Evolutionary conservation across 306 rosid species (phyloP).

Genomic region (Ziziphus jujuba): DNA sequence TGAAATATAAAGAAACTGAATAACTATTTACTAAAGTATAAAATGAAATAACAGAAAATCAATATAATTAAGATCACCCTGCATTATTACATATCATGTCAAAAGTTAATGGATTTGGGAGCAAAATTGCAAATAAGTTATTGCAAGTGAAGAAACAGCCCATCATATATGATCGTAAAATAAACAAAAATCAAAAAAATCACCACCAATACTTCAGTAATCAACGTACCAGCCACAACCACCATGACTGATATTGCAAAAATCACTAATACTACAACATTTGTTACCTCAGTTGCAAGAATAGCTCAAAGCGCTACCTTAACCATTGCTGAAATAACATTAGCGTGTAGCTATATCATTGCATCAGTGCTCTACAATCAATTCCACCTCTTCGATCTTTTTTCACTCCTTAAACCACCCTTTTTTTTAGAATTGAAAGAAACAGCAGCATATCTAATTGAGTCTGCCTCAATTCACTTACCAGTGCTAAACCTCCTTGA

Average conservation of each 20-base stretch:
- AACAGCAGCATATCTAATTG: background rate
- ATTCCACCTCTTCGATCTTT: background rate
- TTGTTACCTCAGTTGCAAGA: too few species aligned
- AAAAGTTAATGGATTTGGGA: background rate
- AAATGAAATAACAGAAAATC: background rate
- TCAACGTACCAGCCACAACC: too few species aligned
- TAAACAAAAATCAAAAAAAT: too few species aligned
- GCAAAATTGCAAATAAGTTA: background rate
- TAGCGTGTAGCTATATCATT: too few species aligned
- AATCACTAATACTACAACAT: too few species aligned
- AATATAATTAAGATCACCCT: background rate
- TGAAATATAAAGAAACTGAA: slow-evolving; percentile 8
- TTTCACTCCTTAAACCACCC: background rate
- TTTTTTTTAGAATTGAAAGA: background rate
- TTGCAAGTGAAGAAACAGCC: too few species aligned
- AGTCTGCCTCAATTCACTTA: background rate
- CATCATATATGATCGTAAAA: too few species aligned
- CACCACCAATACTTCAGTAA: too few species aligned
- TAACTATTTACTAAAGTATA: background rate
- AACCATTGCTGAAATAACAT: too few species aligned
- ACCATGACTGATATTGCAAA: too few species aligned
- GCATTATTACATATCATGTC: background rate
- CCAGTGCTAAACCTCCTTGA: background rate
- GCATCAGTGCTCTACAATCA: background rate
- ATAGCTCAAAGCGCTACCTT: too few species aligned